Percentiles rank a stretch among this genome's conserved stretches.
Evolutionary conservation across 1,284 basidiomycete genomes (phyloP).

Genomic region (Athelia psychrophila): DNA sequence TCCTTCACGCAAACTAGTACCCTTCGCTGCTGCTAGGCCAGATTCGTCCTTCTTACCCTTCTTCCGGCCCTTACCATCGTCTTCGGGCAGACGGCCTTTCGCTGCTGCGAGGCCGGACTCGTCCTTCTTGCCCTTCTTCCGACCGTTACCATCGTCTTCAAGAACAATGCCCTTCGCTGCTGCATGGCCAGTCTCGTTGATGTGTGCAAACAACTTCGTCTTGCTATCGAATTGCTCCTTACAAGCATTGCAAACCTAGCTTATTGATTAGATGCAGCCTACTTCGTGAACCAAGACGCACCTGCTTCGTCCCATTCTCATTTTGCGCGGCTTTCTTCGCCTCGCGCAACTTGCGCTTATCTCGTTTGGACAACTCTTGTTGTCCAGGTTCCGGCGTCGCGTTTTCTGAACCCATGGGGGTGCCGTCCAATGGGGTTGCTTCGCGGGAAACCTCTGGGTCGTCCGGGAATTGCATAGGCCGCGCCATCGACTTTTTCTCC

Average conservation of each 20-base stretch:
- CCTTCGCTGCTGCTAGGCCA: slow-evolving; percentile 56
- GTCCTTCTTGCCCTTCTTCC: slow-evolving; percentile 16
- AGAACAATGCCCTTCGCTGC: slow-evolving; percentile 5
- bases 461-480: neutral
- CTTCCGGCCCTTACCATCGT: slow-evolving; percentile 19
- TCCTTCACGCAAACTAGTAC: slow-evolving; percentile 13
- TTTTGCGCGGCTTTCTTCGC: slow-evolving; percentile 67
- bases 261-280: slow-evolving; percentile 7
- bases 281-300: slow-evolving; percentile 6
- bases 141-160: slow-evolving; percentile 18
- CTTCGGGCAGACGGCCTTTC: slow-evolving; percentile 11
- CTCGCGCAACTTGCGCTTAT: slow-evolving; percentile 77
- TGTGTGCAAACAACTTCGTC: slow-evolving; percentile 79
- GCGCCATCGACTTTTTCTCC: neutral
- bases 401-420: slow-evolving; percentile 1
- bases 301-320: slow-evolving; percentile 21
- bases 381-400: slow-evolving; percentile 11
- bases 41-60: too few species aligned
- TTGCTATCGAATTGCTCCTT: slow-evolving; percentile 61
- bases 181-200: slow-evolving; percentile 75
- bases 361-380: slow-evolving; percentile 68
- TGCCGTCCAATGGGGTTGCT: neutral
- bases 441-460: neutral
- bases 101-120: slow-evolving; percentile 66
- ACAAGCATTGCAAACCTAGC: slow-evolving; percentile 74